A percentile compares a stretch with the other conserved stretches of the same genome.
phyloP scores from a whole-genome alignment of 352 stramenopile species.

The Pythium phragmitis region DNA sequence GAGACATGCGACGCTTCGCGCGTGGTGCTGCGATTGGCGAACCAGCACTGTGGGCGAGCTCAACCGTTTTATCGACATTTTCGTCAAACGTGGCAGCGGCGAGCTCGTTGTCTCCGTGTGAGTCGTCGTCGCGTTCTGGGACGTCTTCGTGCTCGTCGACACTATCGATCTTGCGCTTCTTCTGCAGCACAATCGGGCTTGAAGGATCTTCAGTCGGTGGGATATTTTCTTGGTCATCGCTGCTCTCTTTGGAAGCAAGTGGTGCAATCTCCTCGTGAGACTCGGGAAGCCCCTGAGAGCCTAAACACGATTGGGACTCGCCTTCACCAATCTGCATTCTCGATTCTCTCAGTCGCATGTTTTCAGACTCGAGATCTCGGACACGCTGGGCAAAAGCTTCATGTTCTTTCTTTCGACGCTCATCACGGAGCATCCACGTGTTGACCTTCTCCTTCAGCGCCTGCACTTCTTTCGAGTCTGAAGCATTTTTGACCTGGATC shows the following conservation, averaged over 20 bases:
- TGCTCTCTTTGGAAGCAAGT: not conserved
- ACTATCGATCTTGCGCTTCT: conserved; percentile 24
- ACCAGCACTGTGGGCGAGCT: not conserved
- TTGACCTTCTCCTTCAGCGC: conserved; percentile 54
- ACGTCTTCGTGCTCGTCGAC: not conserved
- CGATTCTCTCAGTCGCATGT: not conserved
- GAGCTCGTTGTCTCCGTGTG: not conserved
- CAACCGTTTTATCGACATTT: not conserved
- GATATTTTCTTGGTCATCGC: conserved; percentile 27
- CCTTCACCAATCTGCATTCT: not conserved
- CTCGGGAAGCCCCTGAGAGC: not conserved
- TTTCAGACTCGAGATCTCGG: conserved; percentile 22
- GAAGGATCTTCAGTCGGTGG: conserved; percentile 3
- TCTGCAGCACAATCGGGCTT: not conserved
- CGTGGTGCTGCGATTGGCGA: not conserved
- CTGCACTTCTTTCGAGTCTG: conserved; percentile 31
- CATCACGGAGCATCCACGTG: conserved; percentile 47
- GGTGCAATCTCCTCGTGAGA: not conserved
- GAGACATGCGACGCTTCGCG: conserved; percentile 30
- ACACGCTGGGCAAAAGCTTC: conserved; percentile 22
- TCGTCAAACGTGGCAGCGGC: not conserved
- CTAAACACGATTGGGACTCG: not conserved
- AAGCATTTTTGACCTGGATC: conserved; percentile 38
- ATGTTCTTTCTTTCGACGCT: conserved; percentile 43
- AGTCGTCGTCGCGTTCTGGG: not conserved